A percentile compares a stretch with the other conserved stretches of the same genome.
Evolutionary conservation across 1,139 yeast genomes (phyloP).

Genomic region (Kodamaea sp.): DNA sequence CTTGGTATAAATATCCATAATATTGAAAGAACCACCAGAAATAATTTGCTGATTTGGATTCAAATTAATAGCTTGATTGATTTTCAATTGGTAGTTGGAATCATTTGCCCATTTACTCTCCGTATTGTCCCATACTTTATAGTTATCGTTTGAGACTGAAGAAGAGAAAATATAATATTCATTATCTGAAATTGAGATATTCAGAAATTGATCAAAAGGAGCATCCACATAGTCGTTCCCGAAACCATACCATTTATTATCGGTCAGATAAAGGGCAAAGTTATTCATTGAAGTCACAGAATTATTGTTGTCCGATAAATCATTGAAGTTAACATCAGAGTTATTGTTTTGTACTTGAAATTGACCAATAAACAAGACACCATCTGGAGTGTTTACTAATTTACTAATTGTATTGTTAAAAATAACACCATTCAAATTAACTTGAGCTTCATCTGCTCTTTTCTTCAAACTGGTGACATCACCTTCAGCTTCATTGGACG

Average conservation of each 20-base stretch:
- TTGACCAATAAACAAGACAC: conserved; percentile 32
- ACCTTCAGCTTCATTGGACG: conserved; percentile 29
- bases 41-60: conserved; percentile 30
- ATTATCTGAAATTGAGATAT: conserved; percentile 29
- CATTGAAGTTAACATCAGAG: conserved; percentile 19
- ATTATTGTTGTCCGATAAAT: conserved; percentile 30
- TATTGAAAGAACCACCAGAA: conserved; percentile 38
- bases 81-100: conserved; percentile 29
- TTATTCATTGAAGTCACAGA: conserved; percentile 30
- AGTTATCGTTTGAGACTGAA: conserved; percentile 14
- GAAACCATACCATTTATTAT: conserved; percentile 34
- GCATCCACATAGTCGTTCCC: conserved; percentile 30
- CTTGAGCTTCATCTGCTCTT: conserved; percentile 20
- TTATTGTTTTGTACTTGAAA: conserved; percentile 23
- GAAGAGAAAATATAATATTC: conserved; percentile 40
- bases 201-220: conserved; percentile 31
- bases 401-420: conserved; percentile 31
- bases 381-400: conserved; percentile 20
- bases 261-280: conserved; percentile 28
- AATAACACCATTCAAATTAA: conserved; percentile 24
- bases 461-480: conserved; percentile 12
- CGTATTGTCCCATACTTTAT: conserved; percentile 41
- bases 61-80: conserved; percentile 32
- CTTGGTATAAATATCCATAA: conserved; percentile 30
- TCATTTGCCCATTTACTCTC: conserved; percentile 34